These are phyloP conservation scores for Aspergillus caelatus DNA, from an alignment of 2,329 filamentous ascomycete genomes.

Conservation along the genomic window DNA sequence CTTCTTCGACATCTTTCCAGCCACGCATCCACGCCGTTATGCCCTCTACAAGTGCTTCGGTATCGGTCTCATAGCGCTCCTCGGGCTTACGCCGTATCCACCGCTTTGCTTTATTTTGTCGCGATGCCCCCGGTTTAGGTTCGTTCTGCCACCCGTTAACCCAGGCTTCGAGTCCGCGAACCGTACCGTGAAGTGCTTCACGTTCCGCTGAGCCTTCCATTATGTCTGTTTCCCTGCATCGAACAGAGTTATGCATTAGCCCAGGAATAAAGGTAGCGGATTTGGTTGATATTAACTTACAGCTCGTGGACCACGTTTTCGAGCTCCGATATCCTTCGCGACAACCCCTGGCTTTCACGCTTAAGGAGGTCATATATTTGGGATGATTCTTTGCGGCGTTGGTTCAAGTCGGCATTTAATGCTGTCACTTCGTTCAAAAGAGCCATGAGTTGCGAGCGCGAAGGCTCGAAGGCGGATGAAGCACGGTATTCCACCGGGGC, in stretches of 20 bases:
- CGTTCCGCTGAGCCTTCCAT: slow-evolving; percentile 37
- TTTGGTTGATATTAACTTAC: slow-evolving; percentile 41
- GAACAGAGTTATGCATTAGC: background rate
- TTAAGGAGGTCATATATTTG: slow-evolving; percentile 66
- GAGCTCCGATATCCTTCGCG: slow-evolving; percentile 62
- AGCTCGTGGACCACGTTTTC: slow-evolving; percentile 62
- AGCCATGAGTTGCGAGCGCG: slow-evolving; percentile 21
- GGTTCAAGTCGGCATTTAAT: slow-evolving; percentile 29
- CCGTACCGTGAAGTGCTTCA: slow-evolving; percentile 39
- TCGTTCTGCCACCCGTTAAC: slow-evolving; percentile 30
- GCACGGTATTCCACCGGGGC: background rate
- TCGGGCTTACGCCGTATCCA: slow-evolving; percentile 22
- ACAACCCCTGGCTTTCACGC: slow-evolving; percentile 59
- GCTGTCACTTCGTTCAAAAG: slow-evolving; percentile 30
- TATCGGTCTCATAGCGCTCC: slow-evolving; percentile 25
- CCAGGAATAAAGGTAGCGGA: background rate
- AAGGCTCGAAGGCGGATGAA: slow-evolving; percentile 8
- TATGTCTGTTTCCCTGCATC: slow-evolving; percentile 32
- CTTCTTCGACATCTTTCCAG: slow-evolving; percentile 47
- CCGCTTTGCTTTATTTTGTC: slow-evolving; percentile 12
- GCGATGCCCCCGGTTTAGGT: slow-evolving; percentile 16
- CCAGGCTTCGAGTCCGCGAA: slow-evolving; percentile 40
- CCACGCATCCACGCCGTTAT: slow-evolving; percentile 47
- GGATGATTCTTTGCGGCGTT: slow-evolving; percentile 41
- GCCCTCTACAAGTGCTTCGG: slow-evolving; percentile 40